Conservation (phyloP, 108 stramenopile genomes). For the Nitzschia putrida region DNA sequence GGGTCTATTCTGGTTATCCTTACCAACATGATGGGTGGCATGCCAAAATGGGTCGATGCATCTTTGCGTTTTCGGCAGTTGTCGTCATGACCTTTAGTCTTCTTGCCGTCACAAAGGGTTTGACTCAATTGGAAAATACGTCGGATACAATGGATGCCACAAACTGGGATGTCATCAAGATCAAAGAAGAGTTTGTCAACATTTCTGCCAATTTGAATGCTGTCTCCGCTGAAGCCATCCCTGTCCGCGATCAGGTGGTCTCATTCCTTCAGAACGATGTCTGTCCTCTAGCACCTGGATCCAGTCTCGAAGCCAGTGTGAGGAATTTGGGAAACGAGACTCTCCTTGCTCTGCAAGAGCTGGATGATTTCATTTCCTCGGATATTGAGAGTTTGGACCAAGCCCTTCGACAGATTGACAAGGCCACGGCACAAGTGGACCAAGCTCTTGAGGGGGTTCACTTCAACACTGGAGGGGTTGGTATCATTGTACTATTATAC, state of each 20-base stretch:
- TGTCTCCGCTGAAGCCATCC: conserved; percentile 19
- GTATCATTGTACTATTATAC: conserved; percentile 29
- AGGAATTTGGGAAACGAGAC: conserved; percentile 15
- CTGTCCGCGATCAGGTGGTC: conserved; percentile 32
- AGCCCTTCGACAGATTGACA: conserved; percentile 6
- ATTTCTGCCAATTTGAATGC: conserved; percentile 27
- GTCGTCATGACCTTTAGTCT: conserved; percentile 41
- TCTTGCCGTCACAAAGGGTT: conserved; percentile 28
- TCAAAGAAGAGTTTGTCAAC: conserved; percentile 11
- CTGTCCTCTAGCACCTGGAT: conserved; percentile 29
- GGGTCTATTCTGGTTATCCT: conserved; percentile 45
- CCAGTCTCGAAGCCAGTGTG: conserved; percentile 2
- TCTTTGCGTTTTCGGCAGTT: conserved; percentile 16
- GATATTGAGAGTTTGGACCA: conserved; percentile 19
- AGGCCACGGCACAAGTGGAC: conserved; percentile 4
- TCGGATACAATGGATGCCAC: conserved; percentile 27
- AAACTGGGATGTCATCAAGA: conserved; percentile 31
- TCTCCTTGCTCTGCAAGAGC: conserved; percentile 18
- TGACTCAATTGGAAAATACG: conserved; percentile 28
- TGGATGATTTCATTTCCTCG: conserved; percentile 29
- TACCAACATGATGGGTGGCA: conserved; percentile 18
- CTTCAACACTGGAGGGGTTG: conserved; percentile 17
- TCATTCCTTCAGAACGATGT: conserved; percentile 36
- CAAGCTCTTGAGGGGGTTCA: conserved; percentile 3
- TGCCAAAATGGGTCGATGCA: background rate